phyloP scores from a whole-genome alignment of 108 stramenopile species.

The Parietichytrium sp. region DNA sequence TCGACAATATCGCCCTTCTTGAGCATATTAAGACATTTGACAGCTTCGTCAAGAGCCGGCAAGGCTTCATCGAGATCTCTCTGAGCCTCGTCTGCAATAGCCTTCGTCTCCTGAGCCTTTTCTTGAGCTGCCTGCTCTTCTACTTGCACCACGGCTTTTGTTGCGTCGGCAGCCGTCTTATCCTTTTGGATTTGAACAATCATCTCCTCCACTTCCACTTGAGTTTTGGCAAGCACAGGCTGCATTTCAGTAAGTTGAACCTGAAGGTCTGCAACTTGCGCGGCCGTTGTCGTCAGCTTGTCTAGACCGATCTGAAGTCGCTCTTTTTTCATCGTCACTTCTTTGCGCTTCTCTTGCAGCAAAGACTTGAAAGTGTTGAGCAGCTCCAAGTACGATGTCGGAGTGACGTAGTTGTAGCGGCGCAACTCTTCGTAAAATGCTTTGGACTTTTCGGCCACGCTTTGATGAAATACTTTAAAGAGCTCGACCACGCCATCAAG shows the following conservation, averaged over 20 bases:
- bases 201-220: slow-evolving; percentile 56
- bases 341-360: slow-evolving; percentile 52
- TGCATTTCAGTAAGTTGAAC: slow-evolving; percentile 62
- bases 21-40: slow-evolving; percentile 59
- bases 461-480: slow-evolving; percentile 63
- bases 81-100: slow-evolving; percentile 66
- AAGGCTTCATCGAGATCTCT: slow-evolving; percentile 62
- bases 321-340: slow-evolving; percentile 57
- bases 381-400: slow-evolving; percentile 66
- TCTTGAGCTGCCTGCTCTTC: slow-evolving; percentile 59
- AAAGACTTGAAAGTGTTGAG: slow-evolving; percentile 59
- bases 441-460: slow-evolving; percentile 53
- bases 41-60: slow-evolving; percentile 64
- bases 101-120: slow-evolving; percentile 55
- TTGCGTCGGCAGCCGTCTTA: slow-evolving; percentile 58
- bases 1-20: slow-evolving; percentile 67
- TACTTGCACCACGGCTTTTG: slow-evolving; percentile 53
- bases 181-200: slow-evolving; percentile 57
- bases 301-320: slow-evolving; percentile 66
- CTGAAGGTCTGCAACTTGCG: slow-evolving; percentile 53
- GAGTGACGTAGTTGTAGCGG: slow-evolving; percentile 66
- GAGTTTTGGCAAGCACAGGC: slow-evolving; percentile 60
- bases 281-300: slow-evolving; percentile 54
- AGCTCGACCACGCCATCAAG: slow-evolving; percentile 58
- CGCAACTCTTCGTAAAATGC: slow-evolving; percentile 60